Evolutionary conservation across 805 yeast genomes (phyloP), one percentile per base, ranked within the genome.

Genomic region (Starmera caribaea): DNA sequence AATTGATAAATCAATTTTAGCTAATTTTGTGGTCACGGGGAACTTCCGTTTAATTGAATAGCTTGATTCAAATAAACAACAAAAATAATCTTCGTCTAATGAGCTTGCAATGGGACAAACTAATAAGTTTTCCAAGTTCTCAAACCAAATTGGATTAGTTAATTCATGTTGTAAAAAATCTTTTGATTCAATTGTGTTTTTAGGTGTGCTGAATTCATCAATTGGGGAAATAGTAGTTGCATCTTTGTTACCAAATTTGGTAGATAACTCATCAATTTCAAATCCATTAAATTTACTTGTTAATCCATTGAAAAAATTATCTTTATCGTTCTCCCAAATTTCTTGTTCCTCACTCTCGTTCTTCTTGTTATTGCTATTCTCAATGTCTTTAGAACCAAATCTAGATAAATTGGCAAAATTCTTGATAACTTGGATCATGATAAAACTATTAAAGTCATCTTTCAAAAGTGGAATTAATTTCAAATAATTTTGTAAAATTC

Each of bases 1-100:
- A 51, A 90, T 77, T 0, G 96, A 80, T 2, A 73, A 55, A 59
- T 90, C 96, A n/a, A 87, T 71, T 3, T 84, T 60, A 38, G 76
- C 63, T 0, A 76, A 73, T 2, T 68, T 63, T 4, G 62, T 54
- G n/a, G 64, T 62, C 10, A 74, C 76, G 2, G 75, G 56, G 37
- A 57, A 57, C 17, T 40, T 45, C 37, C 49, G 51, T 8, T 54
- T 44, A 27, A 67, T 59, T 1, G 69, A 62, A 48, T 68, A 66
- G 3, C 29, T n/a, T 11, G 39, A 32, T 9, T 49, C 56, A 26
- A 58, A 44, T 5, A 54, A 16, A 9, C 49, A 42, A 17, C 48
- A 50, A 9, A 68, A 47, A n/a, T 67, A 61, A 45, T 73, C 79
- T 38, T 66, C 57, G 21, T 68, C 55, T 14, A 69, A 45, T 2